Evolutionary conservation across 2,329 filamentous ascomycete species (phyloP).

Genomic region (Neonectria ditissima): DNA sequence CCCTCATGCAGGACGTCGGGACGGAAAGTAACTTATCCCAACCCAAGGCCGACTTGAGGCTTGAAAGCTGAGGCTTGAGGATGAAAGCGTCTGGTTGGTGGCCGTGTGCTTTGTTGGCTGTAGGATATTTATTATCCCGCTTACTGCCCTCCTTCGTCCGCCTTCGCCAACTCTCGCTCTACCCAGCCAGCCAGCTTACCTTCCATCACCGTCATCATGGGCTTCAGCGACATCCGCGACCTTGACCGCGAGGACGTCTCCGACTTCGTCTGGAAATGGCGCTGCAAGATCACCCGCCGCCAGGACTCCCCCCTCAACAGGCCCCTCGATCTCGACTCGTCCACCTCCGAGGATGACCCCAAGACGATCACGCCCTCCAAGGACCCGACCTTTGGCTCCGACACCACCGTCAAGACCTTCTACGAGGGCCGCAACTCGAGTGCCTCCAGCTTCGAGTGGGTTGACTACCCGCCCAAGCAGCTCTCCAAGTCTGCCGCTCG

Average conservation of each 20-base stretch:
- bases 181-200: too few relatives aligned
- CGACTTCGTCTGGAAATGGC: constrained; percentile 48
- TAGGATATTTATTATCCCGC: neutral
- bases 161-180: constrained; percentile 2
- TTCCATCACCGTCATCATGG: constrained; percentile 21
- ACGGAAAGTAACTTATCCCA: neutral
- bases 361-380: constrained; percentile 29
- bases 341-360: constrained; percentile 27
- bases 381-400: constrained; percentile 45
- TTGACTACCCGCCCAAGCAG: constrained; percentile 56
- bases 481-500: constrained; percentile 53
- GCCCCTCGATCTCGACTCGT: constrained; percentile 34
- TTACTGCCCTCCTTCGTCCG: neutral
- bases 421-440: constrained; percentile 52
- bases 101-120: neutral
- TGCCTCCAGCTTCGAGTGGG: constrained; percentile 50
- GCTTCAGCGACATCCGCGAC: constrained; percentile 25
- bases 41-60: neutral
- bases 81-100: neutral
- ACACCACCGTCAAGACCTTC: constrained; percentile 52
- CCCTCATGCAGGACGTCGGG: neutral
- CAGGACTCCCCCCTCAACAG: constrained; percentile 34
- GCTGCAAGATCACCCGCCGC: constrained; percentile 46
- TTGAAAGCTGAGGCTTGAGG: neutral
- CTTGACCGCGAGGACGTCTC: constrained; percentile 41